Base-by-base conservation (phyloP, 371 early-diverging fungal species). In the Gilbertella persicaria region DNA sequence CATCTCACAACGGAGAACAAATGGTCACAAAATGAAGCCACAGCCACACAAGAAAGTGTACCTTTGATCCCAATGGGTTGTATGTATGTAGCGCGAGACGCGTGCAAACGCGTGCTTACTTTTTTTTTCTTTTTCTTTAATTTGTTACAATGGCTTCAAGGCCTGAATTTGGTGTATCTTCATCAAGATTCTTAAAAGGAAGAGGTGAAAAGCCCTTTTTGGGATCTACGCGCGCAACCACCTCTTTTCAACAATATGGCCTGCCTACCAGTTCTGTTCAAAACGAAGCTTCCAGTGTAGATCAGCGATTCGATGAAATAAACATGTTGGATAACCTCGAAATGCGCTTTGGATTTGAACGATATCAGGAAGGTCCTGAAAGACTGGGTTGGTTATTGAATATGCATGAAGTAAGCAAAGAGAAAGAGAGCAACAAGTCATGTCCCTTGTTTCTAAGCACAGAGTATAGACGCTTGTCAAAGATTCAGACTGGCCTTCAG, bases 321-420 rank as follows among this genome's bases (percentile, higher is more conserved):
- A 51, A 50, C 24, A 49, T 47, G 20, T 58, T 62, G 17, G 79
- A 90, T 63, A 84, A 71, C 50, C 64, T 95, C 33, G 94, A 96
- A 60, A 72, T 70, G n/a, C 78, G 79, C 47, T 80, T 97, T 61
- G 95, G 95, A 8, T 96, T 94, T 58, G 63, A 70, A 12, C 73
- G 87, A 45, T 89, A 87, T 63, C 83, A 85, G 20, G 92, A 92
- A 40, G 94, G 94, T 0, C 87, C 89, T 14, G 78, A 78, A 38
- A 82, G 82, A 26, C 67, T 95, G 14, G 99, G 99, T 1, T 98
- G 97, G 97, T 75, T 98, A 40, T 83, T 96, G 25, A 98, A 98
- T 69, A 94, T 96, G 84, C 92, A 94, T 46, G 80, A 92, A 55
- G 92, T 92, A 79, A 40, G 14, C 3, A 17, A 43, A 1, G 19